Conservation (phyloP, 2,329 filamentous ascomycete species). For the Beauveria brongniartii region DNA sequence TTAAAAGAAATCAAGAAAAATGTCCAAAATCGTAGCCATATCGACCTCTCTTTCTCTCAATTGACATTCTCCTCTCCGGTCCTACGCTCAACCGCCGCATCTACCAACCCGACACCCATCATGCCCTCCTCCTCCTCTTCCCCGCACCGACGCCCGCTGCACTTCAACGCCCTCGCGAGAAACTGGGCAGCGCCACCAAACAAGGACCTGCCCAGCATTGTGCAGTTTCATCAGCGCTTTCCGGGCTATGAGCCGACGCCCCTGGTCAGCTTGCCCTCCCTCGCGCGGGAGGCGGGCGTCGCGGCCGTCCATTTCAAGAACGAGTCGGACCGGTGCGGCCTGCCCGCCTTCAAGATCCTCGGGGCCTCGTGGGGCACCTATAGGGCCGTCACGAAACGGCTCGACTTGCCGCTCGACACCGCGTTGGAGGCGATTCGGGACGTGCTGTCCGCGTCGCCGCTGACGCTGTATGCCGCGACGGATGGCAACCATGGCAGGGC, state of each 20-base stretch:
- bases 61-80: neutral
- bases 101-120: neutral
- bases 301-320: conserved; percentile 56
- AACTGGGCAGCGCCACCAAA: neutral
- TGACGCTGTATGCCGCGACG: conserved; percentile 54
- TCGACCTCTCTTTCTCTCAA: neutral
- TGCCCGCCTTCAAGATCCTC: conserved; percentile 71
- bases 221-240: conserved; percentile 50
- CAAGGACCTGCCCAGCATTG: conserved; percentile 42
- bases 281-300: conserved; percentile 50
- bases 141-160: conserved; percentile 7
- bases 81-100: too few species aligned
- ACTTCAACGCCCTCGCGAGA: conserved; percentile 1
- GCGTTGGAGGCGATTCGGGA: conserved; percentile 35
- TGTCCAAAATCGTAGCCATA: neutral
- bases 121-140: neutral
- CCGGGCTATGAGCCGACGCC: conserved; percentile 65
- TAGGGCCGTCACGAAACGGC: conserved; percentile 40
- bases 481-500: conserved; percentile 74
- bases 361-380: conserved; percentile 69
- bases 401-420: conserved; percentile 34
- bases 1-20: neutral
- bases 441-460: conserved; percentile 18
- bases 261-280: conserved; percentile 37
- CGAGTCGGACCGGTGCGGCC: conserved; percentile 55